A percentile compares a stretch with the other conserved stretches of the same genome.
These are phyloP conservation scores for Fermentozyma sake DNA, from an alignment of 1,139 yeast genomes.

Conservation along the genomic window DNA sequence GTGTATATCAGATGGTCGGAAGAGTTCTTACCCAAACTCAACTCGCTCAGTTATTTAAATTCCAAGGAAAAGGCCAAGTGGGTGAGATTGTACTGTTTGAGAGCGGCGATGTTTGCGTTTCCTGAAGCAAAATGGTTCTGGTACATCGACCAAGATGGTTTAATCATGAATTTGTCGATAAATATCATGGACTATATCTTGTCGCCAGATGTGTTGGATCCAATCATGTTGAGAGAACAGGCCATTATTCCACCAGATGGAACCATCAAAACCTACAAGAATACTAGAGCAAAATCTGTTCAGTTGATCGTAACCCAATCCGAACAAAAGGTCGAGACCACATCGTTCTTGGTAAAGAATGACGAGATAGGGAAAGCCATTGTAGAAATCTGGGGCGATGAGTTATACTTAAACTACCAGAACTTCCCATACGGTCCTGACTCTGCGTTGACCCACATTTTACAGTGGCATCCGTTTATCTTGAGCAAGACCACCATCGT, in stretches of 20 bases:
- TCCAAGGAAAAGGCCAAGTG: slow-evolving; percentile 43
- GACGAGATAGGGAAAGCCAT: slow-evolving; percentile 61
- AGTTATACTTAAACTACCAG: slow-evolving; percentile 58
- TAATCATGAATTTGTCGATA: slow-evolving; percentile 62
- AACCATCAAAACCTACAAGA: slow-evolving; percentile 64
- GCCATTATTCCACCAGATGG: slow-evolving; percentile 69
- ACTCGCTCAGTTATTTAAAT: slow-evolving; percentile 36
- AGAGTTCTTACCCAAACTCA: slow-evolving; percentile 64
- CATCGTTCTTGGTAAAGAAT: slow-evolving; percentile 66
- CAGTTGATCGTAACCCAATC: slow-evolving; percentile 66
- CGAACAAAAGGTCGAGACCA: slow-evolving; percentile 53
- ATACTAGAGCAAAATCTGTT: slow-evolving; percentile 49
- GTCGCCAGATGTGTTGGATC: slow-evolving; percentile 50
- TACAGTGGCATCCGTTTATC: slow-evolving; percentile 90
- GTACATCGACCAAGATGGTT: slow-evolving; percentile 73
- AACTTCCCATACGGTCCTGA: slow-evolving; percentile 60
- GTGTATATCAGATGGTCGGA: slow-evolving; percentile 77
- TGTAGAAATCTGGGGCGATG: slow-evolving; percentile 73
- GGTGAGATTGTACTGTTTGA: slow-evolving; percentile 54
- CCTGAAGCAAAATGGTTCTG: slow-evolving; percentile 82
- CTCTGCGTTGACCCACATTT: slow-evolving; percentile 70
- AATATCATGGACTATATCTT: slow-evolving; percentile 56
- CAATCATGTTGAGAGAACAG: slow-evolving; percentile 58
- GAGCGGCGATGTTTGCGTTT: slow-evolving; percentile 85
- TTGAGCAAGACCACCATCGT: slow-evolving; percentile 70